phyloP scores from a whole-genome alignment of 192 early-diverging fungal species.

The Linnemannia elongata region DNA sequence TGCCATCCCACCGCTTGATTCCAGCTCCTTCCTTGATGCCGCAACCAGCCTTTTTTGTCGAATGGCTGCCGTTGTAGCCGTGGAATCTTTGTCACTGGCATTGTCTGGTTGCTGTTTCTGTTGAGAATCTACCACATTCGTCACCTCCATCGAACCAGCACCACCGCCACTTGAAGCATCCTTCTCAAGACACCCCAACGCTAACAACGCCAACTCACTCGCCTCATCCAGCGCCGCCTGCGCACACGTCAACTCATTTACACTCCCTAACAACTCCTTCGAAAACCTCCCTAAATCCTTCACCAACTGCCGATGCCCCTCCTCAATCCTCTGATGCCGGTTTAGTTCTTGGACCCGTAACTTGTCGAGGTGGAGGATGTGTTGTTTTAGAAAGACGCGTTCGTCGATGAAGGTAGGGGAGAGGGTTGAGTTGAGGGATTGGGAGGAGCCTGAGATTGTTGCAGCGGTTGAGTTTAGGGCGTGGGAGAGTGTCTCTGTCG shows the following conservation, averaged over 20 bases:
- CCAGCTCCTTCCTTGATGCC: conserved; percentile 10
- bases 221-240: conserved; percentile 42
- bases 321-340: conserved; percentile 15
- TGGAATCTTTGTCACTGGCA: not conserved
- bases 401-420: conserved; percentile 32
- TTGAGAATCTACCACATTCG: not conserved
- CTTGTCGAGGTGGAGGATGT: conserved; percentile 30
- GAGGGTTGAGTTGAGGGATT: conserved; percentile 28
- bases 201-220: conserved; percentile 22
- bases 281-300: conserved; percentile 28
- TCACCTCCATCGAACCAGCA: not conserved
- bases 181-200: not conserved
- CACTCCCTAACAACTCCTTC: conserved; percentile 22
- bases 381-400: conserved; percentile 39
- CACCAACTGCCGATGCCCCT: conserved; percentile 17
- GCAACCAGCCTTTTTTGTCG: conserved; percentile 2
- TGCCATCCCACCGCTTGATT: conserved; percentile 13
- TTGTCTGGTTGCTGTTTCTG: not conserved
- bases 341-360: conserved; percentile 21
- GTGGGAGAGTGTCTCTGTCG: not conserved
- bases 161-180: not conserved
- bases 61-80: not conserved
- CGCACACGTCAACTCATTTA: conserved; percentile 31
- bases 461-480: conserved; percentile 9
- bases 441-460: conserved; percentile 38